These are phyloP conservation scores for Wickerhamiella azymoides DNA, from an alignment of 805 yeast species.

Conservation along the genomic window DNA sequence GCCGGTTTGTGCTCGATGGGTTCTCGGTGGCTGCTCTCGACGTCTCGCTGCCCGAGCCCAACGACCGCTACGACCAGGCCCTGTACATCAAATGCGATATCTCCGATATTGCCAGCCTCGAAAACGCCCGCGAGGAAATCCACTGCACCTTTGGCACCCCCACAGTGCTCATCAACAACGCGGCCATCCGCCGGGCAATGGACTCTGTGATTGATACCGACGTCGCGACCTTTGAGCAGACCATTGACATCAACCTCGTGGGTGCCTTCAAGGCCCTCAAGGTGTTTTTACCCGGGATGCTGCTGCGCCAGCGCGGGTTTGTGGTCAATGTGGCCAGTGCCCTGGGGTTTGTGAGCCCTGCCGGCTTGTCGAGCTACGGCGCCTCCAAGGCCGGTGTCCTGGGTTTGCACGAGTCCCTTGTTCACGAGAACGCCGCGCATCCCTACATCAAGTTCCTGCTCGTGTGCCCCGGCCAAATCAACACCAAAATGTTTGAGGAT, in stretches of 20 bases:
- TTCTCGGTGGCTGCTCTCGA: conserved; percentile 58
- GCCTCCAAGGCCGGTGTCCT: conserved; percentile 82
- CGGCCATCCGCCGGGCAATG: conserved; percentile 39
- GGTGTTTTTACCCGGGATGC: conserved; percentile 61
- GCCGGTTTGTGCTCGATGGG: conserved; percentile 30
- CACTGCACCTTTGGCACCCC: conserved; percentile 40
- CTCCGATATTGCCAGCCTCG: conserved; percentile 35
- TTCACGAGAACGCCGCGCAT: conserved; percentile 40
- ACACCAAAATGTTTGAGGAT: conserved; percentile 58
- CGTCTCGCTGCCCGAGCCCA: conserved; percentile 30
- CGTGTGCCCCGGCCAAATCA: conserved; percentile 78
- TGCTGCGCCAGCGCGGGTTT: conserved; percentile 48
- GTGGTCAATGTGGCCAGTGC: conserved; percentile 74
- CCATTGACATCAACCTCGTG: conserved; percentile 52
- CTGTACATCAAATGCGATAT: conserved; percentile 60
- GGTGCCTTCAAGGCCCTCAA: conserved; percentile 60
- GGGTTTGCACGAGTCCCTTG: conserved; percentile 70
- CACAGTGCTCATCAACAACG: conserved; percentile 68
- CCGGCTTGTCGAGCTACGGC: conserved; percentile 65
- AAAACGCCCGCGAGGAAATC: conserved; percentile 30
- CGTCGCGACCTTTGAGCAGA: conserved; percentile 45
- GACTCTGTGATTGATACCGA: conserved; percentile 30
- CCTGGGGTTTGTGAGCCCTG: conserved; percentile 74
- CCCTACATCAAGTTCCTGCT: conserved; percentile 57
- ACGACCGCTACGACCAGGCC: conserved; percentile 29